Conservation (phyloP, 805 yeast species). For the Wickerhamomyces mucosus region DNA sequence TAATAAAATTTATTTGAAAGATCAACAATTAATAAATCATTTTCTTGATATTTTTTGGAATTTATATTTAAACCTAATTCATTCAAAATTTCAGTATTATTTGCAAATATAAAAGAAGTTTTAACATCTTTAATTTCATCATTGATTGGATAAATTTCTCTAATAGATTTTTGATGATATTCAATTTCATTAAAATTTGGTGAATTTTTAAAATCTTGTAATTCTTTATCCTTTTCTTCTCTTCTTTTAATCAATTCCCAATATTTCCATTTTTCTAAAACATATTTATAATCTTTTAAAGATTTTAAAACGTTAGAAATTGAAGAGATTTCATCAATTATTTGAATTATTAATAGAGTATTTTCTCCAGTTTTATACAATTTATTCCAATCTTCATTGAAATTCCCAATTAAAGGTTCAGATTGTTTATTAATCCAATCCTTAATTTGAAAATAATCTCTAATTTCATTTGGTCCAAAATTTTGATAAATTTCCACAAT, state of each 20-base stretch:
- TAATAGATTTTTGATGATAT: neutral
- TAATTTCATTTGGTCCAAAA: slow-evolving; percentile 53
- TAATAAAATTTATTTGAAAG: slow-evolving; percentile 27
- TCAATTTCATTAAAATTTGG: neutral
- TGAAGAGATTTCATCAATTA: neutral
- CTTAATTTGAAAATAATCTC: slow-evolving; percentile 38
- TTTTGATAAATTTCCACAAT: slow-evolving; percentile 46
- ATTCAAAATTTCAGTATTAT: slow-evolving; percentile 22
- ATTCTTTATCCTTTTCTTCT: neutral
- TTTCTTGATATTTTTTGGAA: slow-evolving; percentile 28
- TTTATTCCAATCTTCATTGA: slow-evolving; percentile 22
- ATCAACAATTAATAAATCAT: slow-evolving; percentile 49
- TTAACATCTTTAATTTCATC: neutral
- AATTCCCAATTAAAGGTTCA: slow-evolving; percentile 43
- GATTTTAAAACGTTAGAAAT: neutral
- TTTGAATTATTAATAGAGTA: neutral
- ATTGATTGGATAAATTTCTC: neutral
- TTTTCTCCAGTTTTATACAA: neutral
- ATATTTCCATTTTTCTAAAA: neutral
- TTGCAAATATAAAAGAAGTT: slow-evolving; percentile 1
- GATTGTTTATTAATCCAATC: slow-evolving; percentile 38
- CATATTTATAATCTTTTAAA: neutral
- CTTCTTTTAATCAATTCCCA: neutral
- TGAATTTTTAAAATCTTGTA: neutral
- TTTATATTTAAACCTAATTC: slow-evolving; percentile 13